Conservation (phyloP, 2,329 filamentous ascomycete species). For the Aspergillus phoenicis region DNA sequence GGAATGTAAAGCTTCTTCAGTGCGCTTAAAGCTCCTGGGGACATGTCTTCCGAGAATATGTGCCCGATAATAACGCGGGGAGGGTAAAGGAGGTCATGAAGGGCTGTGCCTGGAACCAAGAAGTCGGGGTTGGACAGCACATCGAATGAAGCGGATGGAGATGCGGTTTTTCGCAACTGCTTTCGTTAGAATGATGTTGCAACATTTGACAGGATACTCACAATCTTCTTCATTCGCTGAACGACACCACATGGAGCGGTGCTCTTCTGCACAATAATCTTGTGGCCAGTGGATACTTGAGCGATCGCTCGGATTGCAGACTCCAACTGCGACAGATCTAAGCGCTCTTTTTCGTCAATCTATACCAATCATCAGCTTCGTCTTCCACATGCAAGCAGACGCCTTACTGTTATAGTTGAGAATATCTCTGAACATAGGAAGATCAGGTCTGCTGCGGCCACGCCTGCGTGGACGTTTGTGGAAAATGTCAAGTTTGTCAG, state of each 20-base stretch:
- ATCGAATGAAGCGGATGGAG: constrained; percentile 22
- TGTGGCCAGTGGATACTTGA: constrained; percentile 20
- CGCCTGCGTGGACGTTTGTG: constrained; percentile 19
- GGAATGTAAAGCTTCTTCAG: constrained; percentile 22
- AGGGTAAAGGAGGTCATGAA: constrained; percentile 20
- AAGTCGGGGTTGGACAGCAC: constrained; percentile 27
- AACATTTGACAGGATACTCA: neutral
- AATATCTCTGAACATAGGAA: constrained; percentile 20
- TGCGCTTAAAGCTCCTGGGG: constrained; percentile 15
- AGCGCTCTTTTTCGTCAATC: neutral
- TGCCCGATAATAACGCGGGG: constrained; percentile 25
- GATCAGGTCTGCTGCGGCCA: constrained; percentile 23
- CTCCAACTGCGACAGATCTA: constrained; percentile 13
- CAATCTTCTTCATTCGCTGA: constrained; percentile 20
- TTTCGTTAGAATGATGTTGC: neutral
- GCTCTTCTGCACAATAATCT: constrained; percentile 25
- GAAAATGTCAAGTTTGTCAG: constrained; percentile 25
- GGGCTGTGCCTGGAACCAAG: constrained; percentile 18
- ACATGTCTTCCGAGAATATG: constrained; percentile 20
- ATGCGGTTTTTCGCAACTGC: constrained; percentile 19
- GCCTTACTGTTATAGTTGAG: neutral
- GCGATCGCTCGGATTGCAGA: constrained; percentile 20
- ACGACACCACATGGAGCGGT: constrained; percentile 22
- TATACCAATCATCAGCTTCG: neutral
- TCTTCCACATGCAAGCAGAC: neutral